Conservation (phyloP, 345 rosid genomes). For the Pistacia vera region DNA sequence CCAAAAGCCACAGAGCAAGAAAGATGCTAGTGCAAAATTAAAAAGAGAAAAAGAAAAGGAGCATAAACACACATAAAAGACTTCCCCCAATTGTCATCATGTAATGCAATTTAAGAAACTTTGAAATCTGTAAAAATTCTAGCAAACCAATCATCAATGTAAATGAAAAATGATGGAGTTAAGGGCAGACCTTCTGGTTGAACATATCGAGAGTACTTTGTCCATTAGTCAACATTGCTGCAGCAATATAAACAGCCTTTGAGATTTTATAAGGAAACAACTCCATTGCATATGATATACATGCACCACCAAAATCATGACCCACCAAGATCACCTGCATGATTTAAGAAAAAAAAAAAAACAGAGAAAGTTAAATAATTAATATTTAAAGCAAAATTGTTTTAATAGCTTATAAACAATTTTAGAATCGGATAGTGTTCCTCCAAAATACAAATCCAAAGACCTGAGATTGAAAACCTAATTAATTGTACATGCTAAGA, state of each 20-base stretch:
- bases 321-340: slow-evolving; percentile 92
- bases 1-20: neutral
- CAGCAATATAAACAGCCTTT: slow-evolving; percentile 80
- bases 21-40: neutral
- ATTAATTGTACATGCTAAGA: slow-evolving; percentile 3
- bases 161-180: neutral
- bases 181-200: slow-evolving; percentile 59
- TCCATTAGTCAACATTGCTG: slow-evolving; percentile 75
- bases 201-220: slow-evolving; percentile 81
- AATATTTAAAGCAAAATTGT: neutral
- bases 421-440: neutral
- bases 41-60: neutral
- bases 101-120: neutral
- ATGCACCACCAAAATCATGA: slow-evolving; percentile 95
- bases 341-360: slow-evolving; percentile 4
- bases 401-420: neutral
- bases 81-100: neutral
- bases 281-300: slow-evolving; percentile 87
- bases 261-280: slow-evolving; percentile 69
- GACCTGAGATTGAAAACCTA: neutral
- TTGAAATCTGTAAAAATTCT: neutral
- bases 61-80: neutral
- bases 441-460: neutral
- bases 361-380: neutral
- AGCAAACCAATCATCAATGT: neutral